phyloP scores from a whole-genome alignment of 1,139 yeast species.

The Suhomyces atakaporum region DNA sequence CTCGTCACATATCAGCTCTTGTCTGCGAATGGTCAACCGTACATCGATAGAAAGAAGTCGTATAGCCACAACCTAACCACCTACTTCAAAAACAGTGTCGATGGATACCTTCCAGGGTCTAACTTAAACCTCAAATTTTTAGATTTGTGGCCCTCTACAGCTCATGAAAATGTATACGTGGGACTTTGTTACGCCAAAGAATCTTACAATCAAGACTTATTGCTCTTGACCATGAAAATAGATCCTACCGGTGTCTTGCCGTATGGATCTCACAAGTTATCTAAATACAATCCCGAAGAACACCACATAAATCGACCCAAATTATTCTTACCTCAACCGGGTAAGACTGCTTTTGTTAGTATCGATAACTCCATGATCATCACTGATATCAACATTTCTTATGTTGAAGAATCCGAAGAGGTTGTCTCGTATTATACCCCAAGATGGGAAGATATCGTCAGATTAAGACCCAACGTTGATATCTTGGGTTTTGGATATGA shows the following conservation, averaged over 20 bases:
- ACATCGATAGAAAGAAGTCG: slow-evolving; percentile 29
- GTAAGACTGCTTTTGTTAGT: slow-evolving; percentile 63
- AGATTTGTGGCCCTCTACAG: slow-evolving; percentile 51
- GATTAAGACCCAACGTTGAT: slow-evolving; percentile 53
- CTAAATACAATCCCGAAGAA: slow-evolving; percentile 35
- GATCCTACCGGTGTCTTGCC: slow-evolving; percentile 55
- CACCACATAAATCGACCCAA: slow-evolving; percentile 38
- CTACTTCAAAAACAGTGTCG: slow-evolving; percentile 37
- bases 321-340: slow-evolving; percentile 61
- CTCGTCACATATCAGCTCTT: slow-evolving; percentile 34
- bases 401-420: slow-evolving; percentile 27
- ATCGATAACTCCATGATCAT: slow-evolving; percentile 64
- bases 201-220: slow-evolving; percentile 27
- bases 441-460: slow-evolving; percentile 78
- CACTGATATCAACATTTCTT: slow-evolving; percentile 56
- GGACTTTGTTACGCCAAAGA: slow-evolving; percentile 44
- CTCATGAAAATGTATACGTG: slow-evolving; percentile 45
- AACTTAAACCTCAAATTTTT: slow-evolving; percentile 42
- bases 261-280: slow-evolving; percentile 58
- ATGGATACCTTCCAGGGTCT: slow-evolving; percentile 43
- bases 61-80: slow-evolving; percentile 31
- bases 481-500: slow-evolving; percentile 67
- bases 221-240: slow-evolving; percentile 58
- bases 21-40: slow-evolving; percentile 34
- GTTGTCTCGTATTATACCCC: slow-evolving; percentile 49